Evolutionary conservation across 805 yeast genomes (phyloP), one percentile per base, ranked within the genome.

Genomic region (Metschnikowia dekortorum): DNA sequence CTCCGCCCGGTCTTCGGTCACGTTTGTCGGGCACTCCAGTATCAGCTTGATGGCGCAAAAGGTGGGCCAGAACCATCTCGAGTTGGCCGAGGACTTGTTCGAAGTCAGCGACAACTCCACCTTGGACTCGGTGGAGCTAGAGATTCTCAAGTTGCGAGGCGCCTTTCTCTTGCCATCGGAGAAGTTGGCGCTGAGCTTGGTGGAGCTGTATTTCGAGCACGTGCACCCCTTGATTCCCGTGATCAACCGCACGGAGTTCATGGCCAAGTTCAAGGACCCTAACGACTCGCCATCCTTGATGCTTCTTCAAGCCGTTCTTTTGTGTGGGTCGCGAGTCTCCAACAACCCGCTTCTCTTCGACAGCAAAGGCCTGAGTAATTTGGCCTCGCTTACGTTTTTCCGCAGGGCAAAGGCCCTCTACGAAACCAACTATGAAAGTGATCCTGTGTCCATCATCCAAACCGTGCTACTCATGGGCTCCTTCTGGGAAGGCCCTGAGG

Each of bases 401-500:
- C 77, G 82, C 56, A 74, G 95, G 14, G 91, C 90, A 4, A 85
- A 84, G 67, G 87, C 89, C 0, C 67, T 88, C 28, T 85, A 80
- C 63, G 92, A 87, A 59, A 79, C 87, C 1, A 80, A 78, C 54
- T 80, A 80, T 56, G 94, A 87, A 65, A 68, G 75, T 32, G 89
- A 86, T 59, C 80, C 87, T 1, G 70, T 84, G 1, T 68, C 80
- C 6, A 67, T 84, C 26, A 73, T 87, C 8, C 90, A 85, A 60
- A 75, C 89, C 0, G 68, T 84, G 36, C 64, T 82, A 22, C 66
- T 87, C 30, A 74, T 87, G 53, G 85, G 87, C 0, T 77, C 83
- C 58, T 84, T 82, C 66, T 83, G 89, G 83, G 91, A 84, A 55
- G 84, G 87, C 2, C 86, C 87, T 8, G 85, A 85, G 55, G 83